Percentiles rank a stretch among this genome's conserved stretches.
Evolutionary conservation across 495 filamentous ascomycete genomes (phyloP).

Genomic region (Tuber aestivum): DNA sequence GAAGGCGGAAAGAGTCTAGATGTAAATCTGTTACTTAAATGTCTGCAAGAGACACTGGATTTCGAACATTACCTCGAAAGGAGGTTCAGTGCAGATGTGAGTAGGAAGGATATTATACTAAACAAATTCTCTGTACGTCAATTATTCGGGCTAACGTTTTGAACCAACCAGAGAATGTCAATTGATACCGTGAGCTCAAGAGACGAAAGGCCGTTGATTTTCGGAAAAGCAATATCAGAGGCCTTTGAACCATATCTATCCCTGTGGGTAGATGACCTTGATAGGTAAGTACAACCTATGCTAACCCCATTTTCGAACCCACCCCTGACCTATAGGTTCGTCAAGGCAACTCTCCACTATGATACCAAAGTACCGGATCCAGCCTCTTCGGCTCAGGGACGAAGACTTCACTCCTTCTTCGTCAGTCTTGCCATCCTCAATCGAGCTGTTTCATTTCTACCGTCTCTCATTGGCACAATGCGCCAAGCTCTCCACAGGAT

Average conservation of each 20-base stretch:
- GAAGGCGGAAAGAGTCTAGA: constrained; percentile 76
- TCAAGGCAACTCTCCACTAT: constrained; percentile 64
- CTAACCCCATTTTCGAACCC: not conserved
- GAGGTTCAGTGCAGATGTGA: constrained; percentile 65
- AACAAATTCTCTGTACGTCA: not conserved
- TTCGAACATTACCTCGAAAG: constrained; percentile 90
- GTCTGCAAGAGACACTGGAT: constrained; percentile 92
- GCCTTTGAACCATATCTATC: constrained; percentile 96
- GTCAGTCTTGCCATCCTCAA: constrained; percentile 75
- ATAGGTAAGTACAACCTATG: constrained; percentile 52
- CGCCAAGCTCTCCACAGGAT: constrained; percentile 87
- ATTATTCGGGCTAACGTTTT: constrained; percentile 10
- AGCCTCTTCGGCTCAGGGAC: constrained; percentile 71
- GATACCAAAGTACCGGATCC: constrained; percentile 82
- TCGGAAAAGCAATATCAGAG: constrained; percentile 89
- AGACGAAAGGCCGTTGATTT: constrained; percentile 69
- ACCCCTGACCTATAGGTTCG: constrained; percentile 18
- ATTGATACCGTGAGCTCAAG: constrained; percentile 83
- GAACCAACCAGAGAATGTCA: constrained; percentile 60
- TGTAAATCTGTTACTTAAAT: constrained; percentile 84
- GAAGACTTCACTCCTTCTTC: constrained; percentile 91
- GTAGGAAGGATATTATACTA: constrained; percentile 26
- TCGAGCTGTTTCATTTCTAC: constrained; percentile 95
- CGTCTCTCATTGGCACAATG: constrained; percentile 85
- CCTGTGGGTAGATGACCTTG: constrained; percentile 94